Base-by-base conservation (phyloP, 331 rosid species). In the Phaseolus coccineus region DNA sequence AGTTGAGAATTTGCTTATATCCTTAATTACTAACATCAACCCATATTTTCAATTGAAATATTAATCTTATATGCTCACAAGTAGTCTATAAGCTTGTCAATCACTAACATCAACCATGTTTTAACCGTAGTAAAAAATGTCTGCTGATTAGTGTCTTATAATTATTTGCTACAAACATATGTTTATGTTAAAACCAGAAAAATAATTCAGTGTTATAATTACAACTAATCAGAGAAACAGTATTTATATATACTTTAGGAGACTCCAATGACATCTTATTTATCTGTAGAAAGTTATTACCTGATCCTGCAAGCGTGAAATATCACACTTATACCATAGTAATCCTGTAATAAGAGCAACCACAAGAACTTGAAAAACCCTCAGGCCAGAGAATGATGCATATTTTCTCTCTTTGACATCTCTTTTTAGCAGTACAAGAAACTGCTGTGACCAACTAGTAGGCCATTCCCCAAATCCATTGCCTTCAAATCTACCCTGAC, bases 371-470 rank as follows among this genome's bases (percentile, higher is more conserved):
- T 88, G 89, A 51, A 48, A 79, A 46, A 92, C 68, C 72, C 71
- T 61, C 3, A 85, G 80, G 59, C 70, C 44, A 28, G 93, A 90
- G 82, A 92, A 90, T 24, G 90, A 75, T 42, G 81, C 83, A 22
- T 87, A 80, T 69, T 59, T 90, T 58, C 91, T 87, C 82, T 92
- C 93, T 59, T 87, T 90, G 14, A 88, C 24, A 68, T 89, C 83
- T 86, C 92, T 86, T 59, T 74, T 87, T 8, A 88, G 79, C 22
- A 90, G 84, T 24, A 90, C 91, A 33, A 22, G 40, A 14, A 90
- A 88, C 72, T 92, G 93, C 52, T 92, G 92, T 64, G 78, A 79
- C 97, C 97, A 92, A 62, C 76, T 81, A 8, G 90, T 84, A 8
- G 89, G 69, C 94, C 97, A 92, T 33, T 70, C 82, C 2, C 42